Conservation (phyloP, 1,139 yeast genomes). For the Yamadazyma buinensis region DNA sequence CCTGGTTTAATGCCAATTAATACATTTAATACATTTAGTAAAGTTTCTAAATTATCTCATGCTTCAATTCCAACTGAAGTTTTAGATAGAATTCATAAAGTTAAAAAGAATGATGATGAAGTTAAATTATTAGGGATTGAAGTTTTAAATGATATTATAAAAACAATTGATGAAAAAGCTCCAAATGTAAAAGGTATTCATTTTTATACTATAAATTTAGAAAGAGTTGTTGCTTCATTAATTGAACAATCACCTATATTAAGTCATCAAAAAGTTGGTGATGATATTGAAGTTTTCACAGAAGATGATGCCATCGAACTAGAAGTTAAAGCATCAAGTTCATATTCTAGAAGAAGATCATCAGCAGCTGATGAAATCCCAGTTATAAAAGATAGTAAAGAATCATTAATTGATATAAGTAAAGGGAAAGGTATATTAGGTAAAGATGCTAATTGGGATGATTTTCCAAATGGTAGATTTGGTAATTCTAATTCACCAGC, state of each 20-base stretch:
- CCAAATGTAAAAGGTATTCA: slow-evolving; percentile 73
- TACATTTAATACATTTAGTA: slow-evolving; percentile 76
- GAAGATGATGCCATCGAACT: slow-evolving; percentile 1
- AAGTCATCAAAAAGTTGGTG: slow-evolving; percentile 33
- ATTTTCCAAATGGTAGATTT: slow-evolving; percentile 94
- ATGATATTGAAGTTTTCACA: slow-evolving; percentile 17
- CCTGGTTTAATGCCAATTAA: slow-evolving; percentile 98
- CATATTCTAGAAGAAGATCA: slow-evolving; percentile 35
- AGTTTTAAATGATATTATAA: slow-evolving; percentile 61
- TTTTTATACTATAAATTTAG: slow-evolving; percentile 85
- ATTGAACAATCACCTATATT: slow-evolving; percentile 57
- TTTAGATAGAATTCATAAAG: slow-evolving; percentile 44
- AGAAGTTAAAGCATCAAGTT: neutral
- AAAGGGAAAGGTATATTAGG: slow-evolving; percentile 84
- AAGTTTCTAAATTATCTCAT: slow-evolving; percentile 88
- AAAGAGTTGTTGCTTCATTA: slow-evolving; percentile 85
- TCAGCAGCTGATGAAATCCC: slow-evolving; percentile 42
- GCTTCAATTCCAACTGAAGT: slow-evolving; percentile 68
- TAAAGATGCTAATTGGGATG: slow-evolving; percentile 97
- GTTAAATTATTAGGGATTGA: slow-evolving; percentile 85
- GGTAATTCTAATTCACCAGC: slow-evolving; percentile 98
- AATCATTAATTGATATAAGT: slow-evolving; percentile 65
- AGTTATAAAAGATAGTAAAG: too few relatives aligned
- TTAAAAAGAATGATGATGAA: slow-evolving; percentile 73
- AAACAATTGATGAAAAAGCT: slow-evolving; percentile 49